These are phyloP conservation scores for Torrubiella hemipterigena DNA, from an alignment of 2,329 filamentous ascomycete species.

Conservation along the genomic window DNA sequence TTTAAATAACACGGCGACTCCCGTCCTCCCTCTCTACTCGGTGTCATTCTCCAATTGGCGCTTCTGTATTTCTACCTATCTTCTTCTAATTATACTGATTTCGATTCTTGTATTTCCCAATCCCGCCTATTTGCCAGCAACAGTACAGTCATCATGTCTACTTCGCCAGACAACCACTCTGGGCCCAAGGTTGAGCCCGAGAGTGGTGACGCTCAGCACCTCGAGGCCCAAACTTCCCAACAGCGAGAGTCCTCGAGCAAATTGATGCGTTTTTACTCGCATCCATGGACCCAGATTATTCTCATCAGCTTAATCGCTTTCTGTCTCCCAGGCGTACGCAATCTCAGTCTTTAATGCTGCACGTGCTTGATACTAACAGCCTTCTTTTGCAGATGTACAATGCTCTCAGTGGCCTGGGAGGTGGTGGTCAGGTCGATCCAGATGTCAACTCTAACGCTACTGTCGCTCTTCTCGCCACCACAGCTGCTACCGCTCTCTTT, in stretches of 20 bases:
- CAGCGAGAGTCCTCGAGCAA: slow-evolving; percentile 8
- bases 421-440: slow-evolving; percentile 30
- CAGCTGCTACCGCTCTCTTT: slow-evolving; percentile 28
- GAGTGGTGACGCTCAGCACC: too few relatives aligned
- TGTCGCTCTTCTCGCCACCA: slow-evolving; percentile 29
- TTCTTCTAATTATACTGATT: too few relatives aligned
- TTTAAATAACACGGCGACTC: too few relatives aligned
- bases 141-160: slow-evolving; percentile 14
- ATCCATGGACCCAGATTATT: slow-evolving; percentile 34
- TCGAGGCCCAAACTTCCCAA: slow-evolving; percentile 2
- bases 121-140: too few relatives aligned
- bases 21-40: too few relatives aligned
- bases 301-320: slow-evolving; percentile 37
- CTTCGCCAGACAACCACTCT: too few relatives aligned
- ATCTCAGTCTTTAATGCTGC: background rate
- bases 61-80: too few relatives aligned
- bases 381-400: slow-evolving; percentile 29
- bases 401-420: slow-evolving; percentile 30
- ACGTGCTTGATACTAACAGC: background rate
- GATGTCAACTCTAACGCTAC: slow-evolving; percentile 33
- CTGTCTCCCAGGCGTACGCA: slow-evolving; percentile 30
- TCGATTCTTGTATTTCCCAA: too few relatives aligned
- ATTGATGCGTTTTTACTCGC: slow-evolving; percentile 20
- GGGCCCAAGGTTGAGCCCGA: too few relatives aligned
- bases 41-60: too few relatives aligned